Base-by-base conservation (phyloP, 345 rosid genomes). In the Eucalyptus sp. region DNA sequence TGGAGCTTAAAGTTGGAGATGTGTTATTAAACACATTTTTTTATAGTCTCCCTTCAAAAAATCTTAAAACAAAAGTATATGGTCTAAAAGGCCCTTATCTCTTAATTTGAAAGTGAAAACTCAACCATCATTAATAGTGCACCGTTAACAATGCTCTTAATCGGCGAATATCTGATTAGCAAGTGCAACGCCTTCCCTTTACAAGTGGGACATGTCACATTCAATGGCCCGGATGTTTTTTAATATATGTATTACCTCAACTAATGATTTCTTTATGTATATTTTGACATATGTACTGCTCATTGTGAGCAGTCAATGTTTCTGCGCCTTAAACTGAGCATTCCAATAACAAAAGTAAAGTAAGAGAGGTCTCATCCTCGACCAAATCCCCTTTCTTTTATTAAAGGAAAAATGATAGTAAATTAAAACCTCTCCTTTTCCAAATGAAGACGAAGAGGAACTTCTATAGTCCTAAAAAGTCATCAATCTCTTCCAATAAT, bases 71-170 rank as follows among this genome's bases (percentile, higher is more conserved):
- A 52, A 20, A 52, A 52, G 10, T 52, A 20, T 52, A 52, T 20
- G 58, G 0, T 52, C 10, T 52, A 52, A 52, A 52, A 20, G 20
- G 20, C 25, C 10, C 2, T 52, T 52, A 18, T 52, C 10, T 52
- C 58, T 52, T 52, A 52, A 1, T 52, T 52, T 52, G 58, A 52
- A 52, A 52, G 25, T 52, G 0, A 52, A 52, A 52, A 52, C 10
- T 52, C 25, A 41, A 8, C 0, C 0, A 41, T 22, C 84, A 0
- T 41, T 11, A 22, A 20, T 11, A 41, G 44, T 20, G 29, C 15
- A 1, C 48, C 8, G 0, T 41, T 76, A 41, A 11, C 9, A 11
- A 20, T 71, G 14, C 5, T 37, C 15, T 76, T 41, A 37, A 41
- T 64, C 6, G 20, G 25, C 48, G 24, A 76, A 20, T 76, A 37